Conservation (phyloP, 2,329 filamentous ascomycete genomes). For the Fusarium sp. region DNA sequence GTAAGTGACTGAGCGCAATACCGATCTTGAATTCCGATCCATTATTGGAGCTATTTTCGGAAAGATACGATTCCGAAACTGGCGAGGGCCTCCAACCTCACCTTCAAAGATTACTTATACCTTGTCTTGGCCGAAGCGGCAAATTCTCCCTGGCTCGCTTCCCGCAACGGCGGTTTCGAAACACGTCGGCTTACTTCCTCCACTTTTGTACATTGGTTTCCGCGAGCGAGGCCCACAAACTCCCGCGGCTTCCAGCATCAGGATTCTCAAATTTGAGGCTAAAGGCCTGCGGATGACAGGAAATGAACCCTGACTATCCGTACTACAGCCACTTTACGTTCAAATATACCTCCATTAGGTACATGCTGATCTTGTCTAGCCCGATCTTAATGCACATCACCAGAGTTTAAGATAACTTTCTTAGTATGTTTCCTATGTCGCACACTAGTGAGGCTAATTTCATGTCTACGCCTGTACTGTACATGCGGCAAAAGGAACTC, state of each 20-base stretch:
- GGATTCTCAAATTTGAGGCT: slow-evolving; percentile 12
- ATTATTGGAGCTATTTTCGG: slow-evolving; percentile 10
- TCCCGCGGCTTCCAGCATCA: slow-evolving; percentile 26
- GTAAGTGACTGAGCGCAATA: slow-evolving; percentile 5
- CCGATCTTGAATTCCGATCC: slow-evolving; percentile 2
- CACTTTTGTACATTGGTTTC: slow-evolving; percentile 31
- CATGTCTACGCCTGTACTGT: neutral
- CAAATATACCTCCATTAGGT: neutral
- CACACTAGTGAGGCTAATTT: slow-evolving; percentile 14
- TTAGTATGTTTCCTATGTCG: neutral
- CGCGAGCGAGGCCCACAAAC: slow-evolving; percentile 29
- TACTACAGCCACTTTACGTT: neutral
- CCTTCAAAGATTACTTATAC: neutral
- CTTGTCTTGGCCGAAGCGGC: slow-evolving; percentile 14
- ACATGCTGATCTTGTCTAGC: neutral
- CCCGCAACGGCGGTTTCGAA: slow-evolving; percentile 43
- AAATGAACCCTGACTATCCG: neutral
- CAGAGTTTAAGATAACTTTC: neutral
- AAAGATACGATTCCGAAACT: slow-evolving; percentile 9
- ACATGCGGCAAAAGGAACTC: neutral
- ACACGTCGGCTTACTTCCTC: slow-evolving; percentile 37
- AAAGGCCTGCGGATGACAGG: neutral
- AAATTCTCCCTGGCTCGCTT: slow-evolving; percentile 27
- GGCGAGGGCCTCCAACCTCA: neutral
- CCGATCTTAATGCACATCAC: neutral